Evolutionary conservation across 1,139 yeast species (phyloP).

Genomic region (Pichia sp.): DNA sequence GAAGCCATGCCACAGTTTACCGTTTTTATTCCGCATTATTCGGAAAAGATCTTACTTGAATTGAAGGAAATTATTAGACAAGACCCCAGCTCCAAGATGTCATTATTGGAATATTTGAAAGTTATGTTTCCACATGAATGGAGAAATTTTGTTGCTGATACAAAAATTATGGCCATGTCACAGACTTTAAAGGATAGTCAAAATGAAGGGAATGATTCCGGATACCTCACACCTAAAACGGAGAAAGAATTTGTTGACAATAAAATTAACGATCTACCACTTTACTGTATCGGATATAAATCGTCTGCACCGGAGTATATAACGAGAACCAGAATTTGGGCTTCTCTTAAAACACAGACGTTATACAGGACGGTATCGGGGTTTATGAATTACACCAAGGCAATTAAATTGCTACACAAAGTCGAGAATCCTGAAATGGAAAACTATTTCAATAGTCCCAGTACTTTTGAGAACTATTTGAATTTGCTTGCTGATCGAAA

Average conservation of each 20-base stretch:
- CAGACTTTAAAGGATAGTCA: slow-evolving; percentile 6
- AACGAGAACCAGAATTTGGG: slow-evolving; percentile 98
- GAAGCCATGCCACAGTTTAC: slow-evolving; percentile 80
- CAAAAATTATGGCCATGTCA: slow-evolving; percentile 25
- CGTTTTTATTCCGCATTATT: slow-evolving; percentile 79
- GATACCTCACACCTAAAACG: slow-evolving; percentile 6
- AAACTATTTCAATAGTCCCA: slow-evolving; percentile 33
- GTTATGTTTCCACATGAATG: slow-evolving; percentile 68
- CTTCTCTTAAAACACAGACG: slow-evolving; percentile 96
- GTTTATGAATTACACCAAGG: slow-evolving; percentile 97
- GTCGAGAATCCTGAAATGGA: slow-evolving; percentile 56
- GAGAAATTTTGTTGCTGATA: slow-evolving; percentile 59
- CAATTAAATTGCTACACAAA: slow-evolving; percentile 59
- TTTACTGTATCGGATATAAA: slow-evolving; percentile 85
- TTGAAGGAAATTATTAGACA: slow-evolving; percentile 67
- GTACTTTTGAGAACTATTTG: slow-evolving; percentile 26
- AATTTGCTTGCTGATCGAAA: slow-evolving; percentile 53
- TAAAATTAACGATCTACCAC: slow-evolving; percentile 57
- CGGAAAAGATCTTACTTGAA: slow-evolving; percentile 65
- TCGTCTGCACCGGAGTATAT: slow-evolving; percentile 99
- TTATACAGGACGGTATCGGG: slow-evolving; percentile 98
- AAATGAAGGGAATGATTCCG: background rate
- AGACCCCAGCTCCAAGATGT: slow-evolving; percentile 53
- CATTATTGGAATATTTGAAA: slow-evolving; percentile 71
- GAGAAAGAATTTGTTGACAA: slow-evolving; percentile 33